Evolutionary conservation across 805 yeast genomes (phyloP), one percentile per base, ranked within the genome.

Genomic region (Dipodascopsis uninucleata): DNA sequence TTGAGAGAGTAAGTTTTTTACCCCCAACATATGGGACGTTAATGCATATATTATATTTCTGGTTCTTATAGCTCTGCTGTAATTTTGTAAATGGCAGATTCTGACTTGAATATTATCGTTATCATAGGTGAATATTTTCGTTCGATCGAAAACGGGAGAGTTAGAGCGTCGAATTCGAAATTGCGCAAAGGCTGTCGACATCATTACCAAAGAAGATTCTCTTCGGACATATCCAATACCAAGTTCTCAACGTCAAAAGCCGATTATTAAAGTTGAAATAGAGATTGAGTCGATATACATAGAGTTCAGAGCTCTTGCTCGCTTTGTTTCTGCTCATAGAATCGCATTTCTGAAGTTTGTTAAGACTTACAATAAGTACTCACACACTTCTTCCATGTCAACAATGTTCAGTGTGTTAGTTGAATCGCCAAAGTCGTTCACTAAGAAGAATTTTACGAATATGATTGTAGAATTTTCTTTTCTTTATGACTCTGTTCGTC

Each of bases 301-400:
- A 14, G 81, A 77, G 36, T 66, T 83, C 22, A 85, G 81, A 56
- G 75, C 80, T 49, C 66, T 85, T 36, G 72, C 85, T n/a, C 71
- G 86, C 50, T 85, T 82, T 59, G 76, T 84, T 12, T 66, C 81
- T 18, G 73, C 85, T 5, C 95, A 85, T 59, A 79, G 81, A 58
- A 79, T 86, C 2, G 56, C 71, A 3, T 70, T 83, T 38, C 71
- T 81, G 50, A 85, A 85, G 65, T 72, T 85, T 39, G 69, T 85
- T 57, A 85, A 86, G 66, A 85, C 86, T 61, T 82, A 70, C 58
- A 65, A 70, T 29, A 72, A 74, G 47, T 73, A 75, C 61, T 69
- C 75, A 2, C 38, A 58, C 1, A 64, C 67, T 23, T 57, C 60
- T 20, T 63, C 65, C 9, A 55, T 65, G 38, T 52, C 43, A 22